Evolutionary conservation across 306 rosid genomes (phyloP).

Genomic region (Castanea crenata): DNA sequence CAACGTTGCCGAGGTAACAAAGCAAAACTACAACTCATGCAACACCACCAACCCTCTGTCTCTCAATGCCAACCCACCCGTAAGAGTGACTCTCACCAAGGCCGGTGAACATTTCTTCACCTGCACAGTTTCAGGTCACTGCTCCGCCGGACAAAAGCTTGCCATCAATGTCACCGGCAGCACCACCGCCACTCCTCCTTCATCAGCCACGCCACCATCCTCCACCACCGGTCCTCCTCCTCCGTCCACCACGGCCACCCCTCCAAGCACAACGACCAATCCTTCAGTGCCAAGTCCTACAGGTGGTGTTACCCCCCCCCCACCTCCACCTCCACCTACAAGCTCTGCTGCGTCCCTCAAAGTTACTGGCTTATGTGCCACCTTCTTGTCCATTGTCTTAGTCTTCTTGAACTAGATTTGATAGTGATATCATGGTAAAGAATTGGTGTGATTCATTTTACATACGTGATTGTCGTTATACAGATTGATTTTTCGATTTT

Average conservation of each 20-base stretch:
- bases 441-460: neutral
- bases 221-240: neutral
- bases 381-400: conserved; percentile 36
- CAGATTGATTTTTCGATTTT: conserved; percentile 26
- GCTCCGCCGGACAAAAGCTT: no score
- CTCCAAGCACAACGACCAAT: conserved; percentile 4
- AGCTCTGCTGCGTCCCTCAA: conserved; percentile 36
- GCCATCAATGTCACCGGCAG: no score
- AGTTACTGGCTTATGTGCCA: conserved; percentile 31
- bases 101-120: no score
- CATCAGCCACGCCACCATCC: conserved; percentile 16
- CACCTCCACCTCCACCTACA: conserved; percentile 36
- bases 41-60: no score
- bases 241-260: conserved; percentile 14
- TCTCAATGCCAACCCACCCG: no score
- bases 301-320: conserved; percentile 10
- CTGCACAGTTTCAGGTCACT: no score
- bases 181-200: neutral
- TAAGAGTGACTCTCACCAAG: no score
- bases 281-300: conserved; percentile 33
- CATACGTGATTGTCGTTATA: conserved; percentile 14
- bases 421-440: conserved; percentile 4
- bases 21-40: no score
- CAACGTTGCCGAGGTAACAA: no score
- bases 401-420: conserved; percentile 42